Conservation (phyloP, 2,329 filamentous ascomycete species). For the Fusarium beomiforme region DNA sequence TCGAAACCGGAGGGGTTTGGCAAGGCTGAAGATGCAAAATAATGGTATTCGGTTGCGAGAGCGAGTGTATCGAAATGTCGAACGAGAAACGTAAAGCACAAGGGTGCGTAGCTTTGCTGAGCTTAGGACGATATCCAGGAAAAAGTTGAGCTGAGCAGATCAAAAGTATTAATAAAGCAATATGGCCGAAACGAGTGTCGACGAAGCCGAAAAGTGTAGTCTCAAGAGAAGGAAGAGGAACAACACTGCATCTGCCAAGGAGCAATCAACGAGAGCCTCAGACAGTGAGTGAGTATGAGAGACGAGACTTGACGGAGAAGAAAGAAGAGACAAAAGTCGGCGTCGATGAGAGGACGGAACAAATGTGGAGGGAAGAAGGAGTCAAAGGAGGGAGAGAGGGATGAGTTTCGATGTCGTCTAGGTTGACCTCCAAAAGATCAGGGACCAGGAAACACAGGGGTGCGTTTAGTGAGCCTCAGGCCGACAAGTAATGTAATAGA, state of each 20-base stretch:
- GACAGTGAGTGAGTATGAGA: constrained; percentile 31
- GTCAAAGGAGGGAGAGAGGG: constrained; percentile 38
- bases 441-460: constrained; percentile 37
- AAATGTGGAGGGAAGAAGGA: constrained; percentile 39
- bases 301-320: constrained; percentile 22
- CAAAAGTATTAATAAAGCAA: constrained; percentile 47
- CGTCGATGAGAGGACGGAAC: constrained; percentile 36
- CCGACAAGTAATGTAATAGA: constrained; percentile 25
- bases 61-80: constrained; percentile 42
- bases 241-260: constrained; percentile 45
- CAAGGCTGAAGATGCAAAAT: constrained; percentile 35
- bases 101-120: constrained; percentile 22
- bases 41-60: constrained; percentile 33
- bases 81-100: constrained; percentile 45
- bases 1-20: constrained; percentile 30
- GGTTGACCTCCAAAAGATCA: constrained; percentile 35
- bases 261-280: constrained; percentile 39
- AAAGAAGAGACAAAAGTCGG: constrained; percentile 32
- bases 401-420: constrained; percentile 35
- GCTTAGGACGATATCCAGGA: constrained; percentile 29
- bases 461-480: constrained; percentile 37
- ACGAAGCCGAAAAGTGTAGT: constrained; percentile 42
- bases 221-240: constrained; percentile 43
- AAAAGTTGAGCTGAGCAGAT: constrained; percentile 35
- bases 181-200: constrained; percentile 48